phyloP scores from a whole-genome alignment of 1,139 yeast species.

The Hemisphaericaspora xylanilytica region DNA sequence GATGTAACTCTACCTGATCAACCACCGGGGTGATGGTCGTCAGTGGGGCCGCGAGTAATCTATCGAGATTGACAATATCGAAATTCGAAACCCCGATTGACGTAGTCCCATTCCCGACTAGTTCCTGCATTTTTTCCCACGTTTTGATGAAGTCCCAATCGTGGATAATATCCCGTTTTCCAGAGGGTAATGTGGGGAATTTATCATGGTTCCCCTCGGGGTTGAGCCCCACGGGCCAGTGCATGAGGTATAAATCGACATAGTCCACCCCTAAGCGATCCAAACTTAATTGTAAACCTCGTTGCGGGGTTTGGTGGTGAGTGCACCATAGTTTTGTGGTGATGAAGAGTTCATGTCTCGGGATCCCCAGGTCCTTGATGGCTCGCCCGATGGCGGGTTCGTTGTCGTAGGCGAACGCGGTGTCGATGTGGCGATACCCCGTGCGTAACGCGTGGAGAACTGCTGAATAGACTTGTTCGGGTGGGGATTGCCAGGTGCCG shows the following conservation, averaged over 20 bases:
- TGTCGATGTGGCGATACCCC: slow-evolving; percentile 76
- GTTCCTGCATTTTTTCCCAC: slow-evolving; percentile 62
- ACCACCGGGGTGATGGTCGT: slow-evolving; percentile 59
- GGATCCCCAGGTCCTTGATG: slow-evolving; percentile 58
- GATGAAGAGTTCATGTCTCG: slow-evolving; percentile 63
- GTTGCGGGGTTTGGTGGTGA: slow-evolving; percentile 55
- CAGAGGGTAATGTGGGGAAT: slow-evolving; percentile 29
- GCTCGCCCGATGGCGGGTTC: slow-evolving; percentile 64
- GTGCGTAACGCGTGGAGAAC: slow-evolving; percentile 57
- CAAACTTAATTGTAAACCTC: slow-evolving; percentile 57
- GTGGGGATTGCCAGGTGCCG: slow-evolving; percentile 69
- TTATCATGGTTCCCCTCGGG: slow-evolving; percentile 33
- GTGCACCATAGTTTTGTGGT: slow-evolving; percentile 77
- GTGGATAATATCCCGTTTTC: slow-evolving; percentile 25
- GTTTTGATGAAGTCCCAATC: slow-evolving; percentile 60
- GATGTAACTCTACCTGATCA: slow-evolving; percentile 76
- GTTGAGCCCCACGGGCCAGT: slow-evolving; percentile 71
- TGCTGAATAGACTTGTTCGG: slow-evolving; percentile 51
- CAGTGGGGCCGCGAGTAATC: slow-evolving; percentile 49
- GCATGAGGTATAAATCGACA: slow-evolving; percentile 75
- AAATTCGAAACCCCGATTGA: slow-evolving; percentile 83
- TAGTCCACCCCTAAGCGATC: slow-evolving; percentile 66
- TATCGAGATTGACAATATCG: slow-evolving; percentile 47
- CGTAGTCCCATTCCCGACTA: slow-evolving; percentile 52
- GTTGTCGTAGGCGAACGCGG: slow-evolving; percentile 65